Percentiles rank a stretch among this genome's conserved stretches.
Evolutionary conservation across 768 basidiomycete genomes (phyloP).

Genomic region (Boletus vermiculosoides): DNA sequence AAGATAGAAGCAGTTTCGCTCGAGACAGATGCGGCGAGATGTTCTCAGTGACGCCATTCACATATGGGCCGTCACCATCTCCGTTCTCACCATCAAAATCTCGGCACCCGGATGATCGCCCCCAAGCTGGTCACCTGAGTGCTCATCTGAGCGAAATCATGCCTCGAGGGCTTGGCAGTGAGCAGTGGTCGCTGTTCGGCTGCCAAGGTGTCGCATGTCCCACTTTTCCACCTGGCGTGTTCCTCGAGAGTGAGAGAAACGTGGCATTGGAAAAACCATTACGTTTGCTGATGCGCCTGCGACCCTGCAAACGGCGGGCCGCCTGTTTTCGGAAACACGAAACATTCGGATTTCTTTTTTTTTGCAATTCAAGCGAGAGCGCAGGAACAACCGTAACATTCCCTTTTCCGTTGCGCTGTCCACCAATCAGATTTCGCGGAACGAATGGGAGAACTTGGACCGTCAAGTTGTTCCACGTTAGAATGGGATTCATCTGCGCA

Average conservation of each 20-base stretch:
- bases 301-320: slow-evolving; percentile 18
- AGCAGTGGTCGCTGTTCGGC: not conserved
- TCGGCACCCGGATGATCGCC: slow-evolving; percentile 8
- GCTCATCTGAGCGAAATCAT: not conserved
- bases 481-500: not conserved
- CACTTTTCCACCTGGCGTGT: not conserved
- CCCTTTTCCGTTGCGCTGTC: slow-evolving; percentile 15
- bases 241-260: slow-evolving; percentile 1
- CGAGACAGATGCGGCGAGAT: slow-evolving; percentile 13
- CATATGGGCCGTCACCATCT: slow-evolving; percentile 1
- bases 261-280: slow-evolving; percentile 1
- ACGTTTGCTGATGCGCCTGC: slow-evolving; percentile 8
- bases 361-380: not conserved
- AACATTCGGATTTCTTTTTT: not conserved
- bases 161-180: not conserved
- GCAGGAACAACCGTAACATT: slow-evolving; percentile 1
- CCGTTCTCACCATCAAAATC: slow-evolving; percentile 13
- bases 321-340: slow-evolving; percentile 2
- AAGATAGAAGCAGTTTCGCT: slow-evolving; percentile 12
- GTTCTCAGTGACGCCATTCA: slow-evolving; percentile 3
- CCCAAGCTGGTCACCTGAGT: slow-evolving; percentile 1
- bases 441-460: slow-evolving; percentile 1
- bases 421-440: slow-evolving; percentile 1
- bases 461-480: not conserved
- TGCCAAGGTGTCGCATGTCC: not conserved